Percentiles rank a stretch among this genome's conserved stretches.
phyloP scores from a whole-genome alignment of 1,284 basidiomycete genomes.

The Vanrija pseudolonga region DNA sequence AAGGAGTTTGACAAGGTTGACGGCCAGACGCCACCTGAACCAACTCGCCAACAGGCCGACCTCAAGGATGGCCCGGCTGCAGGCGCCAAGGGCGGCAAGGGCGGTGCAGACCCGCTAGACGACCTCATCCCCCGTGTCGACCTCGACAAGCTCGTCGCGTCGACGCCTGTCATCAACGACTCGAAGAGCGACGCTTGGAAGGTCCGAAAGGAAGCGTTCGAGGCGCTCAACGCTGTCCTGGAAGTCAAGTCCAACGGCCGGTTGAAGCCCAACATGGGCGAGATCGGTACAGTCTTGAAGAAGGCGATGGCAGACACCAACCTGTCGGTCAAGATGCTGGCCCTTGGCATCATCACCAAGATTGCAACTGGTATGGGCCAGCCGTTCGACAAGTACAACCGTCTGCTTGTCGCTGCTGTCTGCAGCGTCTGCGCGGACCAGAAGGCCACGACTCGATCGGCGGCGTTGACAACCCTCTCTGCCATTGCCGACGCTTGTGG shows the following conservation, averaged over 20 bases:
- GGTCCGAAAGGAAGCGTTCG: slow-evolving; percentile 90
- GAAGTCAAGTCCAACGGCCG: slow-evolving; percentile 89
- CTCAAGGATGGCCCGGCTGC: slow-evolving; percentile 55
- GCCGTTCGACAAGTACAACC: slow-evolving; percentile 84
- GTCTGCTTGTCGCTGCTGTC: slow-evolving; percentile 71
- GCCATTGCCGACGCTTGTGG: slow-evolving; percentile 83
- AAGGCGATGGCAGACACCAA: slow-evolving; percentile 87
- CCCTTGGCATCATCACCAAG: slow-evolving; percentile 83
- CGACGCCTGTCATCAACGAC: slow-evolving; percentile 76
- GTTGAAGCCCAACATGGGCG: slow-evolving; percentile 88
- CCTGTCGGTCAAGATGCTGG: slow-evolving; percentile 84
- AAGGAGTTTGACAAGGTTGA: slow-evolving; percentile 94
- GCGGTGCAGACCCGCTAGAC: slow-evolving; percentile 69
- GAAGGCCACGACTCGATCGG: slow-evolving; percentile 78
- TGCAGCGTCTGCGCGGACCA: slow-evolving; percentile 87
- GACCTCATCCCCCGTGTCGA: slow-evolving; percentile 94
- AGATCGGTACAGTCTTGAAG: slow-evolving; percentile 85
- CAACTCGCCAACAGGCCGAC: slow-evolving; percentile 71
- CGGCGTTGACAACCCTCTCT: slow-evolving; percentile 72
- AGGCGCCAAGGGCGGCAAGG: slow-evolving; percentile 50
- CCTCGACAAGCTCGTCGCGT: slow-evolving; percentile 78
- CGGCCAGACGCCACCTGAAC: slow-evolving; percentile 71
- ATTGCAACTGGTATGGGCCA: slow-evolving; percentile 93
- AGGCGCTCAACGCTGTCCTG: slow-evolving; percentile 74
- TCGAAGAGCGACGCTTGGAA: slow-evolving; percentile 95